Base-by-base conservation (phyloP, 2,329 filamentous ascomycete species). In the Aquanectria penicillioides region DNA sequence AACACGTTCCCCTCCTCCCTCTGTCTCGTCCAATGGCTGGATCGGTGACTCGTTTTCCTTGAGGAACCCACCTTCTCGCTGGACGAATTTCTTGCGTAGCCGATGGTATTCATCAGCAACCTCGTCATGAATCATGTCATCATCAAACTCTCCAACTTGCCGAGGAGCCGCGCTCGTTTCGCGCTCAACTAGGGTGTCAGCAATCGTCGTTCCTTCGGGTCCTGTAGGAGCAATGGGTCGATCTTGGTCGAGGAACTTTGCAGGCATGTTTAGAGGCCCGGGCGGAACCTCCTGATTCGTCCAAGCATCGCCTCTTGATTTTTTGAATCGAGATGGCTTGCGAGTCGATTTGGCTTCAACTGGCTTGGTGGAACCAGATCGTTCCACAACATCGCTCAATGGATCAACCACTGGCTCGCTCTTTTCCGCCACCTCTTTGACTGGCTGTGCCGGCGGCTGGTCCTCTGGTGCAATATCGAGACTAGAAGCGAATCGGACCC, bases 101-200 rank as follows among this genome's bases (percentile, higher is more conserved):
- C 86, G 88, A 73, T 97, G 90, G 74, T 97, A 97, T 71, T 96
- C 91, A 31, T 87, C 86, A 7, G 91, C 89, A 12, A 97, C 88
- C 73, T 97, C 90, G 62, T 91, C 88, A 50, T 90, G 85, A 47
- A 94, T 81, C 25, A 94, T 79, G n/a, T 69, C 65, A 17, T 87
- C 82, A 5, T 97, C 90, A 33, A 94, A 80, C 64, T 91, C 89
- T 65, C 91, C 86, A 0, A 86, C 86, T 59, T 66, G 57, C n/a
- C 66, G 56, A 22, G 74, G 68, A 25, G 63, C 59, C 5, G 62
- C 54, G 22, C 64, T 70, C 8, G 76, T 71, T 37, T 82, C 77
- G 34, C 83, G 82, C 72, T 90, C 87, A 18, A 89, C 74, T 13
- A 90, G 70, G 3, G 75, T 83, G 23, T 86, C 80, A 18, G 90